These are phyloP conservation scores for Colletotrichum limetticola DNA, from an alignment of 2,329 filamentous ascomycete genomes.

Conservation along the genomic window DNA sequence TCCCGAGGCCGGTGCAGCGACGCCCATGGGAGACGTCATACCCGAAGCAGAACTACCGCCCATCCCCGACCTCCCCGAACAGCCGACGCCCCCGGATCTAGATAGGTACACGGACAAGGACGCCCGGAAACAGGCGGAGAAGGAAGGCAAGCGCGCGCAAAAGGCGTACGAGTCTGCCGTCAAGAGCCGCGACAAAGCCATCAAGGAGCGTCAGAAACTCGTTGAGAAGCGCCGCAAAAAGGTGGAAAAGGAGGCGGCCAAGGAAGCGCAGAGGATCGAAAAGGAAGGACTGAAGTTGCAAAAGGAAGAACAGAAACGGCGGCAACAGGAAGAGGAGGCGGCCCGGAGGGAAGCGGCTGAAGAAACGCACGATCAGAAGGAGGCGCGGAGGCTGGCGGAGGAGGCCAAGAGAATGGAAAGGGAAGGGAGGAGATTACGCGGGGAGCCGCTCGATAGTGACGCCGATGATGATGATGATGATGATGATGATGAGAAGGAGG, in stretches of 20 bases:
- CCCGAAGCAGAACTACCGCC: constrained; percentile 47
- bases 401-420: constrained; percentile 33
- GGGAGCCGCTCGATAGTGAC: constrained; percentile 31
- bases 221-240: constrained; percentile 64
- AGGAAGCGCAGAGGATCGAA: constrained; percentile 44
- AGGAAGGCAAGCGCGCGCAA: constrained; percentile 69
- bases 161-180: constrained; percentile 75
- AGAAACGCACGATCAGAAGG: constrained; percentile 34
- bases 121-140: constrained; percentile 74
- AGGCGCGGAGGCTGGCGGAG: constrained; percentile 21
- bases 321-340: constrained; percentile 39
- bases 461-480: constrained; percentile 5
- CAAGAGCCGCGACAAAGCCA: constrained; percentile 72
- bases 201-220: constrained; percentile 72
- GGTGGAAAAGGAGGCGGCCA: constrained; percentile 52
- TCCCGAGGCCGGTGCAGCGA: not conserved
- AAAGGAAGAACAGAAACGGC: constrained; percentile 43
- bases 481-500: constrained; percentile 14
- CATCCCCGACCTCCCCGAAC: constrained; percentile 61
- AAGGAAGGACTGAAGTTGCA: constrained; percentile 44
- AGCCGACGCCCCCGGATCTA: constrained; percentile 67
- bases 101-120: constrained; percentile 71
- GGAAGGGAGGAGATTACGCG: constrained; percentile 35
- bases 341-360: constrained; percentile 11
- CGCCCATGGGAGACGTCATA: not conserved